Conservation (phyloP, 257 asterid genomes). For the Lavandula angustifolia region DNA sequence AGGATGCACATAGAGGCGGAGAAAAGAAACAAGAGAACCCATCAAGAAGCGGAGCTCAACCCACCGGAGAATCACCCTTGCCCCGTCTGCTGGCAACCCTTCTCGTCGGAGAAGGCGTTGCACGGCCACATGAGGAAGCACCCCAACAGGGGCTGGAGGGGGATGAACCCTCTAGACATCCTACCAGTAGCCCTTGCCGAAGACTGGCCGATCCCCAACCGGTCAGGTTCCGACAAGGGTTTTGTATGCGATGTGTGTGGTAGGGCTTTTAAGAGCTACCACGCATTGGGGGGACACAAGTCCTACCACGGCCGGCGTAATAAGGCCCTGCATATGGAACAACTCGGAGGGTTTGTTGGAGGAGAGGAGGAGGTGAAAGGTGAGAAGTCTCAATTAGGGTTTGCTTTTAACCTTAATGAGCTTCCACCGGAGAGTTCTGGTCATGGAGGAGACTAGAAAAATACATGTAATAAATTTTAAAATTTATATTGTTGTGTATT, state of each 20-base stretch:
- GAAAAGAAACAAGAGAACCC: too few relatives aligned
- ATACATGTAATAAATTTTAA: too few relatives aligned
- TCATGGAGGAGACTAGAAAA: too few relatives aligned
- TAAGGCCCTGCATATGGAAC: neutral
- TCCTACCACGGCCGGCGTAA: slow-evolving; percentile 6
- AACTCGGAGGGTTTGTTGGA: neutral
- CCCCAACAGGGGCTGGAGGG: slow-evolving; percentile 8
- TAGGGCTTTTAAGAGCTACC: slow-evolving; percentile 11
- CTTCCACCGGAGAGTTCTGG: slow-evolving; percentile 5
- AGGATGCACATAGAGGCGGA: neutral
- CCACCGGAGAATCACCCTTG: neutral
- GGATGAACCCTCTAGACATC: neutral
- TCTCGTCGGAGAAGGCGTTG: neutral
- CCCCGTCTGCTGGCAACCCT: slow-evolving; percentile 1
- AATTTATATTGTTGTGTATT: too few relatives aligned
- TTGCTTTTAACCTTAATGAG: slow-evolving; percentile 20
- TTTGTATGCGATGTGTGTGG: slow-evolving; percentile 10
- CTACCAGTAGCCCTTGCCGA: neutral
- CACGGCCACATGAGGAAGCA: slow-evolving; percentile 22
- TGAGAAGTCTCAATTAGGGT: neutral
- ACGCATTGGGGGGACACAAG: slow-evolving; percentile 30
- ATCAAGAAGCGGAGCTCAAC: too few relatives aligned
- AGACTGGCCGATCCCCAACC: too few relatives aligned
- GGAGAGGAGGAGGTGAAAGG: neutral
- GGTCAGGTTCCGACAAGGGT: neutral